phyloP scores from a whole-genome alignment of 805 yeast species.

The Ogataea allantospora region DNA sequence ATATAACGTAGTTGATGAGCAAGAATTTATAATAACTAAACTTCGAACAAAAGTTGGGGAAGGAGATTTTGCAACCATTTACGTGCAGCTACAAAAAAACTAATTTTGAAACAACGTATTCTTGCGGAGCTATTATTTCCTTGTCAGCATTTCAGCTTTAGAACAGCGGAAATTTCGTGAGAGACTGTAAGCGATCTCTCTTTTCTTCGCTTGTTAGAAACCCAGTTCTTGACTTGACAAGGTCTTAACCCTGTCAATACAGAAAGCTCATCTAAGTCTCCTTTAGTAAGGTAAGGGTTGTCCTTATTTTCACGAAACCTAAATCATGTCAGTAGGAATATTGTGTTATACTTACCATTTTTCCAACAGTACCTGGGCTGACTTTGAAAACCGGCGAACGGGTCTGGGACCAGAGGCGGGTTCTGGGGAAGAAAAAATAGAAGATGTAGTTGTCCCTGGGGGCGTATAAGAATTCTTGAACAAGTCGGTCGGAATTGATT shows the following conservation, averaged over 20 bases:
- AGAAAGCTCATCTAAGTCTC: constrained; percentile 12
- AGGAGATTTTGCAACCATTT: neutral
- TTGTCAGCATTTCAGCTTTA: constrained; percentile 1
- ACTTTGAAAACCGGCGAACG: constrained; percentile 5
- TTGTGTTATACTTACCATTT: constrained; percentile 9
- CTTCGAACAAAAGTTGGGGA: too few relatives aligned
- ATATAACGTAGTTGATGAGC: neutral
- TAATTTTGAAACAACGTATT: too few relatives aligned
- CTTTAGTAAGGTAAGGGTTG: constrained; percentile 22
- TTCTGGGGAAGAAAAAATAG: neutral
- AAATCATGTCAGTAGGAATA: constrained; percentile 1
- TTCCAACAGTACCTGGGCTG: neutral
- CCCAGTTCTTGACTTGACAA: constrained; percentile 25
- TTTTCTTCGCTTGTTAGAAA: constrained; percentile 17
- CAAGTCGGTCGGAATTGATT: neutral
- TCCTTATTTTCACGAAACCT: constrained; percentile 21
- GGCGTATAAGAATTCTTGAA: neutral
- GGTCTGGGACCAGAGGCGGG: neutral
- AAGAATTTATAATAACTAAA: neutral
- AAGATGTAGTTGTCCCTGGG: neutral
- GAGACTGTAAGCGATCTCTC: constrained; percentile 11
- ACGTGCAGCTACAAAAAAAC: constrained; percentile 3
- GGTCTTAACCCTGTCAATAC: constrained; percentile 14
- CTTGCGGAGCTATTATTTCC: neutral
- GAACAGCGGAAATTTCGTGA: constrained; percentile 8